Base-by-base conservation (phyloP, 306 rosid genomes). In the Coriaria nepalensis region DNA sequence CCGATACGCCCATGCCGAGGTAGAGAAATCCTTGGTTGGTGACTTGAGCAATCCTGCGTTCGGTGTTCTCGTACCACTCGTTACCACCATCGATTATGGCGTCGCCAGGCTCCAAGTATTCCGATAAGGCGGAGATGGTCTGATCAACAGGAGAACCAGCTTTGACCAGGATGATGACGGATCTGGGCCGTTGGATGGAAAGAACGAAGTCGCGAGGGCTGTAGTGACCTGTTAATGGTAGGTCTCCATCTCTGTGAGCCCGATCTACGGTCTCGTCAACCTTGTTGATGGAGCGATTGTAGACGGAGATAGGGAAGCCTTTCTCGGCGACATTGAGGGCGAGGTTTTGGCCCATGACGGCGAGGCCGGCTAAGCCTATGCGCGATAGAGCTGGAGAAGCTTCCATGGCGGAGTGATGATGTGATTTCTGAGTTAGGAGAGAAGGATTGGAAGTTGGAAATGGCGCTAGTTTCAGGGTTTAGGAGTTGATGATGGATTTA, bases 301-400 rank as follows among this genome's bases (percentile, higher is more conserved):
- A 88, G 56, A 88, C 95, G 57, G 97, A 88, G 79, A 88, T 83
- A 0, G 97, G 95, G 70, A 83, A 83, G 35, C 97, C 97, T 53
- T 88, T 88, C 4, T 88, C 97, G 35, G 93, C 97, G 59, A 83
- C 76, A 77, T 88, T 88, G 32, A 88, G 93, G 49, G 97, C 95
- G 6, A 88, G 80, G 73, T 88, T 88, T 56, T 88, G 97, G 70
- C 97, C 97, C 97, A 88, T 88, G 0, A 88, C 97, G 45, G 97
- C 97, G 6, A 88, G 78, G 20, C 96, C 93, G 0, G 96, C 90
- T 0, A 88, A 74, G 48, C 97, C 97, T 46, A 88, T 78, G 67
- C 93, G 97, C 0, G 97, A 83, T 2, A 84, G 67, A 39, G 86
- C 78, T 3, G 69, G 4, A 1, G 80, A 65, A 34, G 90, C 73